These are phyloP conservation scores for Tanacetum coccineum DNA, from an alignment of 129 eudicot genomes.

Conservation along the genomic window DNA sequence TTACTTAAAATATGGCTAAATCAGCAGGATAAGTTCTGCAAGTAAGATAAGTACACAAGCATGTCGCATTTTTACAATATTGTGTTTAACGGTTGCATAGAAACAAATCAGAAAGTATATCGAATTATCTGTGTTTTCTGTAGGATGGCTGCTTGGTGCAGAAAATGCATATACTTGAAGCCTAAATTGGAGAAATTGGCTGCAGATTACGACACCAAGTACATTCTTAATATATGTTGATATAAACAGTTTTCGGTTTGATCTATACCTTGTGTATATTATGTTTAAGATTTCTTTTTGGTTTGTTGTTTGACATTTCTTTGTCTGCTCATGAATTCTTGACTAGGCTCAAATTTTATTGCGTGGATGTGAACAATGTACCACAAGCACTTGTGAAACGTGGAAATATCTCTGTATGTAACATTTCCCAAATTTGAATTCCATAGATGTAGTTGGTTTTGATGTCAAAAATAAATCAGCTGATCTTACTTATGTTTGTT, in stretches of 20 bases:
- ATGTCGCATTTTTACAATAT: no score
- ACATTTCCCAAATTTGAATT: not conserved
- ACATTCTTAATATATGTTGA: not conserved
- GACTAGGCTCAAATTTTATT: slow-evolving; percentile 62
- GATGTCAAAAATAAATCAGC: not conserved
- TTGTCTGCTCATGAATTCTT: slow-evolving; percentile 1
- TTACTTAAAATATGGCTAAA: no score
- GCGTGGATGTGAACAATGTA: slow-evolving; percentile 92
- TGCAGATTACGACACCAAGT: slow-evolving; percentile 86
- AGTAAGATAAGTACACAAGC: no score
- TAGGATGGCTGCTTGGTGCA: slow-evolving; percentile 99
- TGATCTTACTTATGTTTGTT: not conserved
- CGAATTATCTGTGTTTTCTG: slow-evolving; percentile 21
- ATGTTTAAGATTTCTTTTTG: not conserved
- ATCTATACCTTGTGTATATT: not conserved
- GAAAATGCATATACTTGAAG: slow-evolving; percentile 95
- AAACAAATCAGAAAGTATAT: not conserved
- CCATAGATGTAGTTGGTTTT: not conserved
- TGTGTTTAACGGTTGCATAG: not conserved
- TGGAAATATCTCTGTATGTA: slow-evolving; percentile 81
- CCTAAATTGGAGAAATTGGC: slow-evolving; percentile 97
- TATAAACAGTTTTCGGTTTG: not conserved
- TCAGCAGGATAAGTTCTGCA: no score
- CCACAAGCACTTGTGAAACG: slow-evolving; percentile 91
- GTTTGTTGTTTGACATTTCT: slow-evolving; percentile 5